A percentile compares a stretch with the other conserved stretches of the same genome.
phyloP scores from a whole-genome alignment of 2,329 filamentous ascomycete genomes.

The Grosmannia serpens region DNA sequence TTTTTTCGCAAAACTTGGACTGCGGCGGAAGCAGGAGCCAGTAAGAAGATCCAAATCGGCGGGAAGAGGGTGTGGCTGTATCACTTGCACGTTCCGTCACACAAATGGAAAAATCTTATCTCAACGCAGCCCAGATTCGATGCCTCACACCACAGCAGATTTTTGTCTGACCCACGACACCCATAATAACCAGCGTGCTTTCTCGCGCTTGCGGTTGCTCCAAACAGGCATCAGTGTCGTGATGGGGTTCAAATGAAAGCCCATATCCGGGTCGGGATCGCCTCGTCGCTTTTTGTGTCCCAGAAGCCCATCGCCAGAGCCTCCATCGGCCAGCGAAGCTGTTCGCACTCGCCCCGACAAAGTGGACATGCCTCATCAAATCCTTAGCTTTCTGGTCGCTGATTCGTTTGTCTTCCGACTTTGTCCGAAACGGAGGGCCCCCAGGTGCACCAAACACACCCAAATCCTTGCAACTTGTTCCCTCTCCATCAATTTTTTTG shows the following conservation, averaged over 20 bases:
- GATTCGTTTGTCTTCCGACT: not conserved
- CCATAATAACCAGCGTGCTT: not conserved
- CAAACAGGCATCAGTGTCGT: not conserved
- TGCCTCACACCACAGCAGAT: constrained; percentile 3
- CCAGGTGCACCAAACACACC: not conserved
- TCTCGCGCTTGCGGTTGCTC: not conserved
- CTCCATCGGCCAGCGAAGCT: not conserved
- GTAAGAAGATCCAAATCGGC: not conserved
- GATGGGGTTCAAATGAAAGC: not conserved
- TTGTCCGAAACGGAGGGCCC: constrained; percentile 2
- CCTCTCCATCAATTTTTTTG: not conserved
- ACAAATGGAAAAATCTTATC: constrained; percentile 9
- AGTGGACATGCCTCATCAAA: not conserved
- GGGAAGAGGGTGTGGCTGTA: constrained; percentile 1
- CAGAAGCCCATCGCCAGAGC: not conserved
- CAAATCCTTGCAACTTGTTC: not conserved
- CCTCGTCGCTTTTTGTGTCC: not conserved
- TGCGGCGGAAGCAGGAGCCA: not conserved
- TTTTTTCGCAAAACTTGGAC: not conserved
- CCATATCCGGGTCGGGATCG: not conserved
- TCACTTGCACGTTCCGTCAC: constrained; percentile 3
- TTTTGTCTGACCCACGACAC: not conserved
- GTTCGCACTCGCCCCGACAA: not conserved
- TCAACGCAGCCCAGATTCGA: constrained; percentile 1
- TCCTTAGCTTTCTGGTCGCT: not conserved